Evolutionary conservation across 2,329 filamentous ascomycete species (phyloP), one percentile per base, ranked within the genome.

Genomic region (Aaosphaeria pasadenensis): DNA sequence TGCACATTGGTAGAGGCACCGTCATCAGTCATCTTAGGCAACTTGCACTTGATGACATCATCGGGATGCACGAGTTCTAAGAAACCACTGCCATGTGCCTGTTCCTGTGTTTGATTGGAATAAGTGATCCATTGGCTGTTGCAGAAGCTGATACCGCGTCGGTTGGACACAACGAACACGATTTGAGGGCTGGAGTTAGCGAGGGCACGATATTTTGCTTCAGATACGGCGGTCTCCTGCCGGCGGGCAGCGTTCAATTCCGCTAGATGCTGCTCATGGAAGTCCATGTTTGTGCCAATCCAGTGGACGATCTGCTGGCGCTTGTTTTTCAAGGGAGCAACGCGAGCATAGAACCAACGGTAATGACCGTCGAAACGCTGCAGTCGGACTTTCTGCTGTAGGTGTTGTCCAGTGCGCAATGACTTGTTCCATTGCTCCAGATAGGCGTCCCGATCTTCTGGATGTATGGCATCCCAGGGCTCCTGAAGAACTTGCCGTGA

Each of bases 41-140:
- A 79, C 44, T 87, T 85, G 62, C 92, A 97, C 70, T 91, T 95
- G 48, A 86, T 85, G 43, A 97, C 75, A 71, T 99, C 94, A 31
- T 96, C 90, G 0, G 89, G 89, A 68, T 99, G 92, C 1, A 99
- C 89, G 66, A 87, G 87, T 60, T 95, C 89, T 74, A 96, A 86
- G 66, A 99, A 99, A 0, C 92, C 92, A 32, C 95, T 79, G 3
- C 89, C 88, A 5, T 92, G 77, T 0, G 89, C 86, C 54, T 92
- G 87, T 1, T 86, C 81, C 54, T 92, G 87, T n/a, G 79, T 85
- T 67, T 97, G 92, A 0, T 91, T 92, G 0, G 92, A 96, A 64
- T 95, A 99, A 1, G 89, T 83, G 38, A 94, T 79, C 94, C 94
- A 99, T 67, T 96, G 92, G 51, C 95, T 89, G 62, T 99, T 99